Evolutionary conservation across 106 monocot genomes (phyloP).

Genomic region (Allium fistulosum): DNA sequence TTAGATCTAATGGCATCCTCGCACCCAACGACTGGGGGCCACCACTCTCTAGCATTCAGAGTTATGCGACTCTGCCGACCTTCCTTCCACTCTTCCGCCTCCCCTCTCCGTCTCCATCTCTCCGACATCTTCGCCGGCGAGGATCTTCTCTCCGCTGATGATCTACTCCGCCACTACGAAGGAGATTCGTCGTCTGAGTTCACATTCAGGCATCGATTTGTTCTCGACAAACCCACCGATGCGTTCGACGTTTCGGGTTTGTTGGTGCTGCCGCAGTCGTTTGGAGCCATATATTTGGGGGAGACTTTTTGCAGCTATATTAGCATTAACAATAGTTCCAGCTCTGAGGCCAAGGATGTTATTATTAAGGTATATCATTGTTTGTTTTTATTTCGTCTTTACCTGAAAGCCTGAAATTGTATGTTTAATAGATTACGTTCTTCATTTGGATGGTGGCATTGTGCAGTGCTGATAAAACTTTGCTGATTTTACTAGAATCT

Average conservation of each 20-base stretch:
- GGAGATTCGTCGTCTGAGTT: slow-evolving; percentile 29
- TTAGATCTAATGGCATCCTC: no score
- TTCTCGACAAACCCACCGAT: slow-evolving; percentile 59
- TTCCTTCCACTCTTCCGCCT: slow-evolving; percentile 70
- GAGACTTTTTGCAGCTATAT: slow-evolving; percentile 98
- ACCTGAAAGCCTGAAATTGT: background rate
- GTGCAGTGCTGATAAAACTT: no score
- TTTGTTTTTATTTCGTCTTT: background rate
- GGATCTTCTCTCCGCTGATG: slow-evolving; percentile 58
- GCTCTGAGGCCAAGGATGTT: slow-evolving; percentile 78
- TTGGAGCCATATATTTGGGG: slow-evolving; percentile 91
- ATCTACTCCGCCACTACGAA: slow-evolving; percentile 14
- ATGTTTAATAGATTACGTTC: no score
- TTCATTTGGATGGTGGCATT: no score
- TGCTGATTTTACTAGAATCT: no score
- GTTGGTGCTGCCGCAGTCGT: slow-evolving; percentile 88
- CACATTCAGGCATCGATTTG: slow-evolving; percentile 69
- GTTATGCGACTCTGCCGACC: slow-evolving; percentile 98
- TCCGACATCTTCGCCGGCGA: slow-evolving; percentile 71
- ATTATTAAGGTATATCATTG: slow-evolving; percentile 64
- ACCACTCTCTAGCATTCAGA: slow-evolving; percentile 89
- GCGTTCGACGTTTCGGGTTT: slow-evolving; percentile 76
- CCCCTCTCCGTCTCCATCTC: slow-evolving; percentile 68
- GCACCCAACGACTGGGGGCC: background rate
- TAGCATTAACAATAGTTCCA: slow-evolving; percentile 97